These are phyloP conservation scores for Cercophora samala DNA, from an alignment of 495 filamentous ascomycete genomes.

Conservation along the genomic window DNA sequence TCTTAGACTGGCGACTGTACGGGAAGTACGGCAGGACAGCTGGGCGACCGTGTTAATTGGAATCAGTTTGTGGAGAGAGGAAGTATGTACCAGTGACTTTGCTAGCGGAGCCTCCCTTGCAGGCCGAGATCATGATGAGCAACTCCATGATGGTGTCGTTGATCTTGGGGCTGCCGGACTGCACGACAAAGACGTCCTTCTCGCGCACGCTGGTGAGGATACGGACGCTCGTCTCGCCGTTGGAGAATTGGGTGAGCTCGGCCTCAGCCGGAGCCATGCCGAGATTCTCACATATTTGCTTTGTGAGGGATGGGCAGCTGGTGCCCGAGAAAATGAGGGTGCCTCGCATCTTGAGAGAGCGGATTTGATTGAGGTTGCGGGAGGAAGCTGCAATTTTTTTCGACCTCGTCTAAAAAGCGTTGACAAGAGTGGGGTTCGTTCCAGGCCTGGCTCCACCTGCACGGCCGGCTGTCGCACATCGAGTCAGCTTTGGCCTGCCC, in stretches of 20 bases:
- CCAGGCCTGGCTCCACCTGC: background rate
- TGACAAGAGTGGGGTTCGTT: slow-evolving; percentile 9
- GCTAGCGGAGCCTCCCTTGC: slow-evolving; percentile 95
- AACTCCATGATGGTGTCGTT: slow-evolving; percentile 99
- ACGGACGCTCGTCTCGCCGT: slow-evolving; percentile 92
- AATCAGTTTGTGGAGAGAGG: slow-evolving; percentile 16
- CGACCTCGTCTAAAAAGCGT: slow-evolving; percentile 13
- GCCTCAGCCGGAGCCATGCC: slow-evolving; percentile 55
- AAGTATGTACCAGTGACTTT: slow-evolving; percentile 82
- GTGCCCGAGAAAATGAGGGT: slow-evolving; percentile 57
- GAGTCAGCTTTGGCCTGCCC: background rate
- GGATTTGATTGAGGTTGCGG: slow-evolving; percentile 7
- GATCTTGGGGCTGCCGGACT: slow-evolving; percentile 93
- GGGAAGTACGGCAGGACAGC: slow-evolving; percentile 99
- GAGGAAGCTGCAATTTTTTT: slow-evolving; percentile 9
- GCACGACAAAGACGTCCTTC: slow-evolving; percentile 97
- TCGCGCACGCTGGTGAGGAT: slow-evolving; percentile 92
- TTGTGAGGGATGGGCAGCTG: slow-evolving; percentile 54
- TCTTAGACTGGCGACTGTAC: slow-evolving; percentile 98
- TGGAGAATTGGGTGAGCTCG: slow-evolving; percentile 59
- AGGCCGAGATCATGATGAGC: slow-evolving; percentile 97
- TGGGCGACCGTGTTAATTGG: slow-evolving; percentile 32
- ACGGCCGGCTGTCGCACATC: background rate
- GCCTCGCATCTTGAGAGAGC: slow-evolving; percentile 48
- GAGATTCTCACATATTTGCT: slow-evolving; percentile 57